Conservation (phyloP, 228 moss, liverwort and hornwort genomes). For the Sphagnum fallax region DNA sequence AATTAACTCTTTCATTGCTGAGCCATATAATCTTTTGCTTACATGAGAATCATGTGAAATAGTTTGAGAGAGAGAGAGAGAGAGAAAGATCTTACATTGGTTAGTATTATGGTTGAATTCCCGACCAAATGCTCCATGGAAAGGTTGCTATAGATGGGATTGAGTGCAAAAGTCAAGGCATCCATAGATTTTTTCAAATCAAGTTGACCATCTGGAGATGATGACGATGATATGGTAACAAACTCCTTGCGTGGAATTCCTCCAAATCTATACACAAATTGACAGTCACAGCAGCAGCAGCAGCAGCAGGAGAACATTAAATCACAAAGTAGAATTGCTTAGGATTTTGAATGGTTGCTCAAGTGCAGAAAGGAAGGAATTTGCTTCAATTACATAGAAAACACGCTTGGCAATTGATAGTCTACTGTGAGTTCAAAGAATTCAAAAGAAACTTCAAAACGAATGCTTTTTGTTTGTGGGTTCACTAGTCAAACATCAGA, state of each 20-base stretch:
- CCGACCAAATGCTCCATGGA: constrained; percentile 27
- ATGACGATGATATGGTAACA: constrained; percentile 58
- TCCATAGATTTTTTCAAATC: constrained; percentile 63
- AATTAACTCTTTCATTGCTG: neutral
- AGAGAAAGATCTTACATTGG: constrained; percentile 17
- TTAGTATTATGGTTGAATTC: constrained; percentile 8
- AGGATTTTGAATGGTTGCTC: too few species aligned
- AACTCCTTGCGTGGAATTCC: constrained; percentile 85
- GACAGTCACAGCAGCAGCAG: neutral
- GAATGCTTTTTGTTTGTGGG: too few species aligned
- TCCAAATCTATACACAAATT: constrained; percentile 45
- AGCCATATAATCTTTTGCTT: neutral
- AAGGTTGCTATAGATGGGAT: constrained; percentile 65
- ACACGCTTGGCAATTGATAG: too few species aligned
- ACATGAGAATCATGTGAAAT: neutral
- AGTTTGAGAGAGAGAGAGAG: neutral
- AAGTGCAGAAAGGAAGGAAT: too few species aligned
- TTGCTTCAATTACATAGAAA: too few species aligned
- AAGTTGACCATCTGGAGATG: constrained; percentile 49
- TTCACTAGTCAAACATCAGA: too few species aligned
- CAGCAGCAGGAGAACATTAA: neutral
- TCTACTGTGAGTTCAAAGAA: too few species aligned
- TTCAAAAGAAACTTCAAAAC: too few species aligned
- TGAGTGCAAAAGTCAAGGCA: constrained; percentile 50
- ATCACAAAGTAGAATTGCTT: too few species aligned